phyloP scores from a whole-genome alignment of 805 yeast species.

The Candida namnaoensis region DNA sequence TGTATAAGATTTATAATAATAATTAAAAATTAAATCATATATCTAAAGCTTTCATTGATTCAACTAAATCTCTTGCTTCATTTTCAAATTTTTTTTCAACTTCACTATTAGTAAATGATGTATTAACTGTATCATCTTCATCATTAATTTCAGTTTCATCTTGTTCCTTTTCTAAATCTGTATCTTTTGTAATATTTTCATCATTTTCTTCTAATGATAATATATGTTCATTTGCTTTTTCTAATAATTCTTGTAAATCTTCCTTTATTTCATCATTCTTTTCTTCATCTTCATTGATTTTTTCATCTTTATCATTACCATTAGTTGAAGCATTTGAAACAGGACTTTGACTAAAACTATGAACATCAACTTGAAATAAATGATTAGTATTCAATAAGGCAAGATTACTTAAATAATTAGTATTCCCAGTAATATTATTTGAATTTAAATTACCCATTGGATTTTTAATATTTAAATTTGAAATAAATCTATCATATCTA shows the following conservation, averaged over 20 bases:
- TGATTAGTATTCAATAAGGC: neutral
- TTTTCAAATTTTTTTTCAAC: constrained; percentile 11
- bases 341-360: neutral
- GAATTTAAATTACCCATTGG: too few species aligned
- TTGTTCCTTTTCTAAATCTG: too few species aligned
- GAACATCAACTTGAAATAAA: neutral
- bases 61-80: constrained; percentile 16
- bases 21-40: constrained; percentile 1
- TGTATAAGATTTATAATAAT: too few species aligned
- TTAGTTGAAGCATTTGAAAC: neutral
- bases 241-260: too few species aligned
- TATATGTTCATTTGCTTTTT: too few species aligned
- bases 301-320: too few species aligned
- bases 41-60: constrained; percentile 8
- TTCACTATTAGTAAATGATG: constrained; percentile 1
- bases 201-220: too few species aligned
- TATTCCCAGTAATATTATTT: neutral
- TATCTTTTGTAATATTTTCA: too few species aligned
- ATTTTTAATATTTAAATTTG: neutral
- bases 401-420: neutral
- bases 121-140: neutral
- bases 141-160: too few species aligned
- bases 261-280: too few species aligned
- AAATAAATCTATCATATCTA: constrained; percentile 39
- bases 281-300: too few species aligned